Conservation (phyloP, 768 basidiomycete genomes). For the Russula sp. region DNA sequence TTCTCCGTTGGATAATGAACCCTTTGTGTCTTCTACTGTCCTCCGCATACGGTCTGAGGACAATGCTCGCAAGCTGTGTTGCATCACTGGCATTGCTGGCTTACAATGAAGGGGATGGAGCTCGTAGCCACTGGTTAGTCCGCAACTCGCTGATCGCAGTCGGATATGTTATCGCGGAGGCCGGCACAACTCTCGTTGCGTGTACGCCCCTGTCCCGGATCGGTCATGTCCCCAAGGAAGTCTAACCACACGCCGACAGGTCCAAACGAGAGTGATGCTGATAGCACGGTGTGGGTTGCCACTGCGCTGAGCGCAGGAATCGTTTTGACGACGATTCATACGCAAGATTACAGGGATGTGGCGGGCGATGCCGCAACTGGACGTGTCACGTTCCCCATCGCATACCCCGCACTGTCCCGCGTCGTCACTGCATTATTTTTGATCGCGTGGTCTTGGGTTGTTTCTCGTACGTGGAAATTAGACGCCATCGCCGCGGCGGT, state of each 20-base stretch:
- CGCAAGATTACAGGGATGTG: conserved; percentile 42
- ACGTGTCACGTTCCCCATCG: conserved; percentile 39
- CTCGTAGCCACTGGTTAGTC: conserved; percentile 28
- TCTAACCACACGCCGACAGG: background rate
- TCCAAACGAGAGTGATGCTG: conserved; percentile 20
- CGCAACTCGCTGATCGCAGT: conserved; percentile 32
- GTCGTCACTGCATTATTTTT: conserved; percentile 30
- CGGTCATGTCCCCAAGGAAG: background rate
- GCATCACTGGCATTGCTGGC: conserved; percentile 19
- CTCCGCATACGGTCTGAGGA: conserved; percentile 18
- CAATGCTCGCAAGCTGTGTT: conserved; percentile 16
- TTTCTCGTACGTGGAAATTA: conserved; percentile 33
- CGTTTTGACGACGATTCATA: conserved; percentile 41
- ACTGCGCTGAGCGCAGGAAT: conserved; percentile 33
- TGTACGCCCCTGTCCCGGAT: conserved; percentile 23
- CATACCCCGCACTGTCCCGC: conserved; percentile 32
- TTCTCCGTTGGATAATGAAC: conserved; percentile 27
- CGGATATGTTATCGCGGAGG: conserved; percentile 33
- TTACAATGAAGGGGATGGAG: conserved; percentile 26
- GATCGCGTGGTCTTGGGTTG: conserved; percentile 33
- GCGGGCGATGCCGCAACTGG: conserved; percentile 35
- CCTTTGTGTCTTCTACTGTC: conserved; percentile 25
- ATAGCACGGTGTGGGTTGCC: conserved; percentile 28
- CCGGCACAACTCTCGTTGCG: conserved; percentile 32
- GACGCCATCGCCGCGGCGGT: conserved; percentile 24